Conservation (phyloP, 805 yeast species). For the Myxozyma melibiosi region DNA sequence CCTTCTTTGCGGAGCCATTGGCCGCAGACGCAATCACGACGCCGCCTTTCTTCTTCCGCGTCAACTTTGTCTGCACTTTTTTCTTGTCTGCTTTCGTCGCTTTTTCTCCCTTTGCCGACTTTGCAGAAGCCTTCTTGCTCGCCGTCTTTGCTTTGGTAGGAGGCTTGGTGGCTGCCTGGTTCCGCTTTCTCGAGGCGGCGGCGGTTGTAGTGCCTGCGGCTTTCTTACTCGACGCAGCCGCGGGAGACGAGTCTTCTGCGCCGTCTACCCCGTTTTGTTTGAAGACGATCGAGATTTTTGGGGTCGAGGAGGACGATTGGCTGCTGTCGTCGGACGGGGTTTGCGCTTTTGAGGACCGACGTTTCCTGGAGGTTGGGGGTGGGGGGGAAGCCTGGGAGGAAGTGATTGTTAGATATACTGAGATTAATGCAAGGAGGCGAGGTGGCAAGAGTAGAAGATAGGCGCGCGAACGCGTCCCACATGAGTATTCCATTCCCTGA, state of each 20-base stretch:
- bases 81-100: conserved; percentile 9
- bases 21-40: not conserved
- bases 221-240: conserved; percentile 6
- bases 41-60: not conserved
- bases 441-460: too few relatives aligned
- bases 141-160: conserved; percentile 2
- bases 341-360: not conserved
- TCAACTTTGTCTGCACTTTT: not conserved
- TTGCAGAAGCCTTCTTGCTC: not conserved
- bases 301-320: not conserved
- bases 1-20: not conserved
- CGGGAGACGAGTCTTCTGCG: too few relatives aligned
- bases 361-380: not conserved
- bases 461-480: too few relatives aligned
- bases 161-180: not conserved
- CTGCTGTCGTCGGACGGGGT: not conserved
- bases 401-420: too few relatives aligned
- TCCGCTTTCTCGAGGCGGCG: not conserved
- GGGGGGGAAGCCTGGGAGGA: too few relatives aligned
- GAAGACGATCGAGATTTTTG: conserved; percentile 14
- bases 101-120: conserved; percentile 1
- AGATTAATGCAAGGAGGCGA: too few relatives aligned
- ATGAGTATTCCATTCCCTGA: too few relatives aligned
- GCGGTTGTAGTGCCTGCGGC: conserved; percentile 2
- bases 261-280: conserved; percentile 12